Evolutionary conservation across 73 alveolate genomes (phyloP), one percentile per base, ranked within the genome.

Genomic region (Blepharisma japonicum): DNA sequence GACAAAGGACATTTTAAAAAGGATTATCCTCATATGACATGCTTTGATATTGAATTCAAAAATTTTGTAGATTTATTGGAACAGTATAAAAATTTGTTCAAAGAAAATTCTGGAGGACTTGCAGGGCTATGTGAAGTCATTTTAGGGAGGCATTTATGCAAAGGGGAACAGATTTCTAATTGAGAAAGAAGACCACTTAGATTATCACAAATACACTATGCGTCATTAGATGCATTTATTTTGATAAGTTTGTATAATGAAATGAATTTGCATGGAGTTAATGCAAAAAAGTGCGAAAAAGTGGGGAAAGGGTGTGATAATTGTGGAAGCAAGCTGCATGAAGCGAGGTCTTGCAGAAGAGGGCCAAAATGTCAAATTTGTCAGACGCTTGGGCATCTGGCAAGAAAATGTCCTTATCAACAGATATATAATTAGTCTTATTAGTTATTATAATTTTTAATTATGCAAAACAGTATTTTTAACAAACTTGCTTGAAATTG

Each of bases 121-220:
- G 46, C 38, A 8, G 23, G 46, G 18, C 5, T 61, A 39, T n/a
- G 50, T 61, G 74, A 61, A 25, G 23, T 61, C 5, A 18, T 18
- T 61, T 20, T 18, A 14, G 46, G 46, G 49, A 49, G 48, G 55
- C 54, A 61, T 20, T 38, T 92, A 66, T 90, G 96, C 53, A 94
- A 94, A 78, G 81, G 79, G 70, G 99, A 94, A 48, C 93, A 92
- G 81, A 87, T 89, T 21, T 92, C 98, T 7, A 82, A 92, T 86
- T 94, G 99, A 98, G 93, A 92, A 39, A 79, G 81, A 68, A 81
- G 98, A 32, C 99, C 99, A 45, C 77, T 94, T 9, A 89, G 93
- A 80, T 53, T 87, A 68, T 80, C 94, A 49, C 93, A 94, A 81
- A 70, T 87, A 45, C 99, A 94, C 77, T 94, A 94, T 82, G 99